Evolutionary conservation across 1,139 yeast species (phyloP).

Genomic region (Geotrichum australiense): DNA sequence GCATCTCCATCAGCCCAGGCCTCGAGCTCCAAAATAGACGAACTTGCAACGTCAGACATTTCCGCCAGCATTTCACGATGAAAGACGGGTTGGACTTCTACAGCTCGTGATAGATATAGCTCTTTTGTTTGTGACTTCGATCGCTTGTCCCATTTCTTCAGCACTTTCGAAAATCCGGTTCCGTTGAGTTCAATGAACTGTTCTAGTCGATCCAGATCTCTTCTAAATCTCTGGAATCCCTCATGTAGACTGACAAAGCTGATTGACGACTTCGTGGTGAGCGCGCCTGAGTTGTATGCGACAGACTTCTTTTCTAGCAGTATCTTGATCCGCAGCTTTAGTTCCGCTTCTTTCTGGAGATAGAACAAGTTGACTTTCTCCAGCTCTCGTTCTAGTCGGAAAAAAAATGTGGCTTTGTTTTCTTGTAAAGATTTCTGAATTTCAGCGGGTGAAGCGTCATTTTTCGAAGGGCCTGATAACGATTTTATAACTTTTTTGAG

Average conservation of each 20-base stretch:
- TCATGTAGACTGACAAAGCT: constrained; percentile 67
- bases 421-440: constrained; percentile 66
- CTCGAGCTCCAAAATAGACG: constrained; percentile 73
- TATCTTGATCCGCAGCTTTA: constrained; percentile 67
- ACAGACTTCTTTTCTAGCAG: constrained; percentile 65
- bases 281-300: constrained; percentile 42
- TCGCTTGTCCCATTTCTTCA: constrained; percentile 96
- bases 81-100: constrained; percentile 93
- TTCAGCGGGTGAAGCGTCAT: constrained; percentile 22
- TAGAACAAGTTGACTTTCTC: constrained; percentile 91
- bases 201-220: constrained; percentile 79
- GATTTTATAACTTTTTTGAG: constrained; percentile 56
- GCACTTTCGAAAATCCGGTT: constrained; percentile 89
- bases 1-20: constrained; percentile 75
- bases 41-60: constrained; percentile 74
- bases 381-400: constrained; percentile 84
- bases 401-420: constrained; percentile 89
- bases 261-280: constrained; percentile 42
- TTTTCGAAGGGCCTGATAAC: constrained; percentile 29
- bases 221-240: constrained; percentile 81
- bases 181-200: constrained; percentile 92
- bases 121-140: constrained; percentile 94
- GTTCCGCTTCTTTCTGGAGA: constrained; percentile 81
- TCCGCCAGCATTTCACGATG: constrained; percentile 83
- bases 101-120: constrained; percentile 82